A percentile compares a stretch with the other conserved stretches of the same genome.
Evolutionary conservation across 805 yeast genomes (phyloP).

Genomic region (Candida coleopterorum): DNA sequence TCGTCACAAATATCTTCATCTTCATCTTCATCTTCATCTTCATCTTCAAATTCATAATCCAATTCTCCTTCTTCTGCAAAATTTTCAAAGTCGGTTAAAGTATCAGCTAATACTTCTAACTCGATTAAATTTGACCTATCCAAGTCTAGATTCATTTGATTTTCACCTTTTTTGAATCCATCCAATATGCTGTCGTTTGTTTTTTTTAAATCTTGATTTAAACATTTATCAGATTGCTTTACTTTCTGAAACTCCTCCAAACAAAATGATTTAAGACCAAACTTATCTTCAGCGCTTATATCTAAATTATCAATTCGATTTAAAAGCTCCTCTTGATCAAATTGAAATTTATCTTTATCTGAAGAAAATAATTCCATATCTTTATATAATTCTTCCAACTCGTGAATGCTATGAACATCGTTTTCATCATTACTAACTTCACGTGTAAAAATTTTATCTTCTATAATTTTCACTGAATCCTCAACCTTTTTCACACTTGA

Average conservation of each 20-base stretch:
- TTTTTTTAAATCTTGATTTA: too few species aligned
- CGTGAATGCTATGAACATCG: slow-evolving; percentile 9
- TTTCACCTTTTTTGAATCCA: slow-evolving; percentile 3
- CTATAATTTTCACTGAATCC: not conserved
- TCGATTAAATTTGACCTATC: slow-evolving; percentile 43
- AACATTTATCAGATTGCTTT: too few species aligned
- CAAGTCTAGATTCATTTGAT: slow-evolving; percentile 10
- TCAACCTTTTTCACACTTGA: not conserved
- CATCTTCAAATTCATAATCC: slow-evolving; percentile 32
- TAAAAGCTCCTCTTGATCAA: slow-evolving; percentile 17
- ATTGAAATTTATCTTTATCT: not conserved
- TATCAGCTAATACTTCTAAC: slow-evolving; percentile 51
- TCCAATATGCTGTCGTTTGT: slow-evolving; percentile 6
- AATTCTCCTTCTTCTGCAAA: slow-evolving; percentile 33
- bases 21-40: slow-evolving; percentile 31
- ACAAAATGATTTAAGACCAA: slow-evolving; percentile 20
- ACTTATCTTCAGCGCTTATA: slow-evolving; percentile 25
- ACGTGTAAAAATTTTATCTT: too few species aligned
- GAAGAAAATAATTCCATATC: slow-evolving; percentile 21
- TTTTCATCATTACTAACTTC: not conserved
- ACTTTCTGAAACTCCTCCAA: slow-evolving; percentile 15
- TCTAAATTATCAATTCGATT: slow-evolving; percentile 23
- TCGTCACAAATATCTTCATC: slow-evolving; percentile 33
- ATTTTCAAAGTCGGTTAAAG: slow-evolving; percentile 29
- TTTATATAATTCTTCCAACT: slow-evolving; percentile 24